These are phyloP conservation scores for Hanseniaspora jakobsenii DNA, from an alignment of 805 yeast species.

Conservation along the genomic window DNA sequence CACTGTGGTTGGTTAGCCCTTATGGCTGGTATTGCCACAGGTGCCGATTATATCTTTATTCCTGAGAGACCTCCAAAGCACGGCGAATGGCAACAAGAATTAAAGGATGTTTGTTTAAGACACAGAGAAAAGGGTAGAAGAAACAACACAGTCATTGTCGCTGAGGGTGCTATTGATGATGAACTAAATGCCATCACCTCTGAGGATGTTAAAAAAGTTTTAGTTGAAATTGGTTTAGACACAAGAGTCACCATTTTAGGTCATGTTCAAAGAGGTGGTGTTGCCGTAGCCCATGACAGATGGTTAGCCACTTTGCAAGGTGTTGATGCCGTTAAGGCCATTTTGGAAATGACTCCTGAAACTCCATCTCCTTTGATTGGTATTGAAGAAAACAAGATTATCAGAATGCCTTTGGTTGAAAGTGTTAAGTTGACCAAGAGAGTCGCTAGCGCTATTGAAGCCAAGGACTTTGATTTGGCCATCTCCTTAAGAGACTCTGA, in stretches of 20 bases:
- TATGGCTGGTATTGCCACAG: conserved; percentile 67
- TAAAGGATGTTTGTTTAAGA: conserved; percentile 48
- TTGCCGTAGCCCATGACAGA: conserved; percentile 66
- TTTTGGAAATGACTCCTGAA: conserved; percentile 52
- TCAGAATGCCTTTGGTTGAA: conserved; percentile 55
- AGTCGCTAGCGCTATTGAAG: conserved; percentile 57
- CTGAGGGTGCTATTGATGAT: conserved; percentile 70
- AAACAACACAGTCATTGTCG: conserved; percentile 67
- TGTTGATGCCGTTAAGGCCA: conserved; percentile 69
- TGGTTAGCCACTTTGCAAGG: conserved; percentile 67
- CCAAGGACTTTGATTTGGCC: conserved; percentile 56
- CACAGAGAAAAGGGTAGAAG: conserved; percentile 65
- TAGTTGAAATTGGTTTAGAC: conserved; percentile 58
- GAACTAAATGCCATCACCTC: conserved; percentile 57
- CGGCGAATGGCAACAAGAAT: conserved; percentile 52
- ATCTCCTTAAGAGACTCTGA: conserved; percentile 60
- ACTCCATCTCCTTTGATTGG: conserved; percentile 76
- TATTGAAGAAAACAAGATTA: conserved; percentile 56
- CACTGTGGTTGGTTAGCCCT: conserved; percentile 83
- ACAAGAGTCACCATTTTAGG: conserved; percentile 69
- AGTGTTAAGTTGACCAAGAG: conserved; percentile 61
- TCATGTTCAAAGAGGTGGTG: conserved; percentile 76
- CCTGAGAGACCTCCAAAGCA: conserved; percentile 67
- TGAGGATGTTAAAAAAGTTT: conserved; percentile 50
- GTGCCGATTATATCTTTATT: conserved; percentile 69